phyloP scores from a whole-genome alignment of 257 asterid species.

The Ilex aquifolium region DNA sequence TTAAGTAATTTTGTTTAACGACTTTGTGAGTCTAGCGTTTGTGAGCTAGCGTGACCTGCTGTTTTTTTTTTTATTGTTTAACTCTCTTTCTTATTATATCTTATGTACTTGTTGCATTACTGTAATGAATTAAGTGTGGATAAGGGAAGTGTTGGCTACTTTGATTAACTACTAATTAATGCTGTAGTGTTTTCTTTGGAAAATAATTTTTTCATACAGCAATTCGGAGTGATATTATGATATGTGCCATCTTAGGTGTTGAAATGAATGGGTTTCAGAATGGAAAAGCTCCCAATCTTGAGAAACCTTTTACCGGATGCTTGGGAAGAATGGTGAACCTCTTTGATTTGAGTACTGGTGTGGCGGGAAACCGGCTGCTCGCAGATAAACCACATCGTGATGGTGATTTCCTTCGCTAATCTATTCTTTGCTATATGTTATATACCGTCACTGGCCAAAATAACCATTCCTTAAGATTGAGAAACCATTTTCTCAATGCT shows the following conservation, averaged over 20 bases:
- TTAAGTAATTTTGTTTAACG: too few species aligned
- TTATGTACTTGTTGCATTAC: not conserved
- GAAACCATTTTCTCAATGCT: too few species aligned
- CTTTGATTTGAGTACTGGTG: constrained; percentile 69
- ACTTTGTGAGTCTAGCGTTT: not conserved
- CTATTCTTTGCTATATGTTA: constrained; percentile 1
- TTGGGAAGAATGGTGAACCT: constrained; percentile 91
- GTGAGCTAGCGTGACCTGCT: not conserved
- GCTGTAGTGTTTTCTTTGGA: too few species aligned
- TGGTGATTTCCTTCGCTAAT: constrained; percentile 36
- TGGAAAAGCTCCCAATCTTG: constrained; percentile 32
- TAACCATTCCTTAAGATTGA: not conserved
- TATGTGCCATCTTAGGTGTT: constrained; percentile 32
- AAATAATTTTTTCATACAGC: too few species aligned
- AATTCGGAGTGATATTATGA: constrained; percentile 14
- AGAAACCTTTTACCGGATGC: constrained; percentile 67
- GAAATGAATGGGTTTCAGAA: constrained; percentile 67
- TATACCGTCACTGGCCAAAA: not conserved
- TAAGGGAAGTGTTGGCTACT: not conserved
- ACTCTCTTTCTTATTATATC: not conserved
- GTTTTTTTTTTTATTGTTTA: not conserved
- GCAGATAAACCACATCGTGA: constrained; percentile 72
- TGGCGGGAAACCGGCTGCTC: constrained; percentile 58
- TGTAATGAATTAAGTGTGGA: not conserved
- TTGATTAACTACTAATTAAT: too few species aligned